phyloP scores from a whole-genome alignment of 78 protist species.

The Protostelium mycophagum region DNA sequence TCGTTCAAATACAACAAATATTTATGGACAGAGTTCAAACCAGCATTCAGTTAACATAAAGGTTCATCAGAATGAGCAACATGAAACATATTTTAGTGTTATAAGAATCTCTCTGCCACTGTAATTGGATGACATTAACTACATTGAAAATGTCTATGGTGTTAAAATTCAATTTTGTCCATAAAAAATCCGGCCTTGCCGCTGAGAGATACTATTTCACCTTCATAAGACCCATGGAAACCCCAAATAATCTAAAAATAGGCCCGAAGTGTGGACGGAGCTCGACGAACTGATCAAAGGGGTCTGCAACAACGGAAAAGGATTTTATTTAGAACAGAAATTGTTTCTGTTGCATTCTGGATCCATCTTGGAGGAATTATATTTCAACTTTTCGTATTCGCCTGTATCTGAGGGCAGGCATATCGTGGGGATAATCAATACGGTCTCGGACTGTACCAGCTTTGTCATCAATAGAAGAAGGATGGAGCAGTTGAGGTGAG shows the following conservation, averaged over 20 bases:
- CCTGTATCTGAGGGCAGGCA: background rate
- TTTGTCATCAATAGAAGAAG: background rate
- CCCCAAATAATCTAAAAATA: too few relatives aligned
- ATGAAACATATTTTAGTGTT: background rate
- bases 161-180: too few relatives aligned
- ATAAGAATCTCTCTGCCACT: background rate
- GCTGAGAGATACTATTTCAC: too few relatives aligned
- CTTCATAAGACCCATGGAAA: too few relatives aligned
- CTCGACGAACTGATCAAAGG: background rate
- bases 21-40: too few relatives aligned
- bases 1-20: too few relatives aligned
- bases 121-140: background rate
- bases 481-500: background rate
- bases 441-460: background rate
- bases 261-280: background rate
- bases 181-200: too few relatives aligned
- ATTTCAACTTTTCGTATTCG: background rate
- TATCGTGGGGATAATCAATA: background rate
- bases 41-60: too few relatives aligned
- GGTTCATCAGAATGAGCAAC: too few relatives aligned
- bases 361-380: background rate
- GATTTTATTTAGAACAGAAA: background rate
- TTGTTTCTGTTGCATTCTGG: background rate
- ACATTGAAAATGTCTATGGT: too few relatives aligned
- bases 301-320: background rate